Percentiles rank a stretch among this genome's conserved stretches.
phyloP scores from a whole-genome alignment of 371 early-diverging fungal species.

The Smittium culicis region DNA sequence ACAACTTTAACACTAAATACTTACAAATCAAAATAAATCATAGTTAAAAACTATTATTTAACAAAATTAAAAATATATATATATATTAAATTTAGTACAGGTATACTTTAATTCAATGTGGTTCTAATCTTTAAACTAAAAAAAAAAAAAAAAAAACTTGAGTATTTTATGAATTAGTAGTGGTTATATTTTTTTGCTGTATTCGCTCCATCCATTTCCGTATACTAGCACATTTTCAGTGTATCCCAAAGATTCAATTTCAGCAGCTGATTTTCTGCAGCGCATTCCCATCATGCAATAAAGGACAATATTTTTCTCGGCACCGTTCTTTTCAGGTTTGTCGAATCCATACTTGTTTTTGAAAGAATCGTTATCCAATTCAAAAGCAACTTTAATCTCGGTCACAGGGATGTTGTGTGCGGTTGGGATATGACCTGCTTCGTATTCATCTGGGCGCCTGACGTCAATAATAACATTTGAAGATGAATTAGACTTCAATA shows the following conservation, averaged over 20 bases:
- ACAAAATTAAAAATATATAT: no score
- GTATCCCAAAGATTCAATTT: conserved; percentile 5
- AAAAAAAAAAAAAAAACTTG: background rate
- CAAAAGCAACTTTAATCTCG: conserved; percentile 36
- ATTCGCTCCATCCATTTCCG: conserved; percentile 11
- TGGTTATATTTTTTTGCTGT: conserved; percentile 18
- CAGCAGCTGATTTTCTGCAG: conserved; percentile 1
- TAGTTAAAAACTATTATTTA: no score
- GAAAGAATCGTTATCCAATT: conserved; percentile 15
- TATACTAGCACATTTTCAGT: conserved; percentile 6
- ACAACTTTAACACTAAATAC: no score
- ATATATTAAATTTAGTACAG: no score
- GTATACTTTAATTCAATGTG: background rate
- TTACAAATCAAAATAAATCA: no score
- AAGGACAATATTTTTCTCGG: background rate
- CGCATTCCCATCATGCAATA: conserved; percentile 8
- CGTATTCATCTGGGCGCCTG: conserved; percentile 6
- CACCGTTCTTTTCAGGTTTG: conserved; percentile 16
- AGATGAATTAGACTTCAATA: background rate
- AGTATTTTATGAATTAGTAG: background rate
- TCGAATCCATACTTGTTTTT: conserved; percentile 33
- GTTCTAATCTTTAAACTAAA: background rate
- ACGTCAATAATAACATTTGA: conserved; percentile 7
- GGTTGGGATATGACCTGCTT: conserved; percentile 10
- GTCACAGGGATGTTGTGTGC: conserved; percentile 27